Evolutionary conservation across 1,284 basidiomycete genomes (phyloP).

Genomic region (Pascua guehoae): DNA sequence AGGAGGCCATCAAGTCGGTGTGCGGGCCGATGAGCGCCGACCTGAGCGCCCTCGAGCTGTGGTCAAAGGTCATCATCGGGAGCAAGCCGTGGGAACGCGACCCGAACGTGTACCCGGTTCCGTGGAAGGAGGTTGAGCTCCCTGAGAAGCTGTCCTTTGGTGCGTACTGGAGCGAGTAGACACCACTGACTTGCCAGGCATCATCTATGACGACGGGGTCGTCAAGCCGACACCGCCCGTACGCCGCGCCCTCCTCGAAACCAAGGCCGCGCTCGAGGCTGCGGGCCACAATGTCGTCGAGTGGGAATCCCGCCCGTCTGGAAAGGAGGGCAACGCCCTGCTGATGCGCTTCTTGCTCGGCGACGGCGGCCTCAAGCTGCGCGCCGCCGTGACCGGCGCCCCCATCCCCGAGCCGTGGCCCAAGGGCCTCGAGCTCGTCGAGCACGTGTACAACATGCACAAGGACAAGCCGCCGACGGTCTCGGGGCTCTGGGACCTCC

Average conservation of each 20-base stretch:
- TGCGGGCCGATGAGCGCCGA: constrained; percentile 63
- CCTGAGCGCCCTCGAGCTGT: constrained; percentile 59
- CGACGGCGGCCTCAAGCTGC: constrained; percentile 13
- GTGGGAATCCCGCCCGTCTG: constrained; percentile 24
- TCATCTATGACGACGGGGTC: constrained; percentile 55
- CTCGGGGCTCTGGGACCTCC: constrained; percentile 15
- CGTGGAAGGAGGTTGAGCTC: constrained; percentile 62
- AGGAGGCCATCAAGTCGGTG: constrained; percentile 63
- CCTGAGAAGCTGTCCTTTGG: constrained; percentile 54
- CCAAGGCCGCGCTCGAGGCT: constrained; percentile 57
- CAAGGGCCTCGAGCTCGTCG: neutral
- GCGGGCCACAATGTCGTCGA: constrained; percentile 60
- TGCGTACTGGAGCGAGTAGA: neutral
- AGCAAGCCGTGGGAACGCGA: constrained; percentile 64
- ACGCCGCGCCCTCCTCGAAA: constrained; percentile 58
- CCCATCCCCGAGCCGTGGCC: constrained; percentile 19
- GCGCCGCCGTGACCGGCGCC: neutral
- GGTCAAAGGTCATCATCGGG: constrained; percentile 22
- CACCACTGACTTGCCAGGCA: constrained; percentile 26
- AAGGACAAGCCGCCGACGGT: constrained; percentile 6
- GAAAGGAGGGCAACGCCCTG: constrained; percentile 1
- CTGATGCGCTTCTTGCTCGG: constrained; percentile 5
- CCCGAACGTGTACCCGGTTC: constrained; percentile 58
- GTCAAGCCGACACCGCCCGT: constrained; percentile 65
- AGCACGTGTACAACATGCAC: neutral